Evolutionary conservation across 2,329 filamentous ascomycete genomes (phyloP).

Genomic region (Phaeosphaeriaceae sp.): DNA sequence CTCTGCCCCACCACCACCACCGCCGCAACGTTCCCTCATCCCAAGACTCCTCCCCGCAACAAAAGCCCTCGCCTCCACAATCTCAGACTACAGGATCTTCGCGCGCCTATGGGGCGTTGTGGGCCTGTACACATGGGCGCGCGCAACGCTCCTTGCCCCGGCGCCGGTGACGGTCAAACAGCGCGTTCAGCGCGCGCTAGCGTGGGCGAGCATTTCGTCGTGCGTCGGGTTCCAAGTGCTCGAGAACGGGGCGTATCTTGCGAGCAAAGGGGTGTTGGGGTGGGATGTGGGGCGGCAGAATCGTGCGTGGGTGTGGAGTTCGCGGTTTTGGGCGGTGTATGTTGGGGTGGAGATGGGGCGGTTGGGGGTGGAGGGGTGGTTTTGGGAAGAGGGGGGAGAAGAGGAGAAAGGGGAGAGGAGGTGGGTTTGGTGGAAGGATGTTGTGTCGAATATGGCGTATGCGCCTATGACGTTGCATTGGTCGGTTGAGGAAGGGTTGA

Average conservation of each 20-base stretch:
- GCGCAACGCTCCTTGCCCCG: conserved; percentile 45
- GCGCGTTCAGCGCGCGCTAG: conserved; percentile 53
- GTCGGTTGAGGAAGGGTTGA: conserved; percentile 65
- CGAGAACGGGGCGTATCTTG: conserved; percentile 84
- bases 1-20: conserved; percentile 49
- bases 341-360: conserved; percentile 77
- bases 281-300: conserved; percentile 57
- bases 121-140: conserved; percentile 73
- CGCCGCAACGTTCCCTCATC: conserved; percentile 45
- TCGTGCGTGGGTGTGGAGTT: conserved; percentile 73
- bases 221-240: conserved; percentile 76
- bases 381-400: conserved; percentile 17
- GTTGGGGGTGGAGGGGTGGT: conserved; percentile 56
- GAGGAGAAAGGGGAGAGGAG: conserved; percentile 53
- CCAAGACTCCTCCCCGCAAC: conserved; percentile 39
- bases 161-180: conserved; percentile 34
- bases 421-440: conserved; percentile 66
- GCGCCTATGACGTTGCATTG: conserved; percentile 85
- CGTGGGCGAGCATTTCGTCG: conserved; percentile 70
- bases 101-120: conserved; percentile 78
- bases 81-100: conserved; percentile 76
- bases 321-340: conserved; percentile 80
- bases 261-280: conserved; percentile 72
- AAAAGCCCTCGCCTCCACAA: conserved; percentile 64
- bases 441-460: conserved; percentile 76